Base-by-base conservation (phyloP, 179 eudicot genomes). In the Spinacia oleracea region DNA sequence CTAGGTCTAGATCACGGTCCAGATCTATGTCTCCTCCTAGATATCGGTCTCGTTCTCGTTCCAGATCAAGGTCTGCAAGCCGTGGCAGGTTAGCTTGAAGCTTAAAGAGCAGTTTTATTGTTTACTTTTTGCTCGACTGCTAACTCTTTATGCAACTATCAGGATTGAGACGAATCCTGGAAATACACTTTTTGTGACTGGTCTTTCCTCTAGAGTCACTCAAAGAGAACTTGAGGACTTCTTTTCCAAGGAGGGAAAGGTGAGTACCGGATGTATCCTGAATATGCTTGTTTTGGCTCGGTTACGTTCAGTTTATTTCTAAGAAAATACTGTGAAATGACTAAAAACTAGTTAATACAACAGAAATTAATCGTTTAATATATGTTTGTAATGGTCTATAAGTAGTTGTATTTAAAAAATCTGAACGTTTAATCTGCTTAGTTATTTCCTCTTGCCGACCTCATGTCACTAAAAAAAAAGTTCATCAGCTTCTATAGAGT, bases 131-230 rank as follows among this genome's bases (percentile, higher is more conserved):
- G 68, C 73, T 42, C 21, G 14, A 23, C 79, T 73, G 74, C 53
- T 48, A 80, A 71, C 53, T 68, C 58, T 65, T 27, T 27, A 60
- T 63, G 73, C 48, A 25, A 75, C 62, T 73, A 64, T 59, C 88
- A 92, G 98, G 91, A 53, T 70, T 80, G 97, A 91, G 16, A 58
- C 35, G 60, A 94, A 94, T 86, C 90, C 89, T 55, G 97, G 98
- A 50, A 91, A 86, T 83, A 84, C 96, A 40, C 92, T 94, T 2
- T 94, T 93, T 77, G 98, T 94, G 48, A 93, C 98, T 70, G 98
- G 98, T 43, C 90, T 94, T 64, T 93, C 98, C 68, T 91, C 98
- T 65, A 88, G 98, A 78, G 98, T 94, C 43, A 94, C 97, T 14
- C 89, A 93, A 72, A 88, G 93, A 79, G 97, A 94, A 45, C 97